phyloP scores from a whole-genome alignment of 2,329 filamentous ascomycete genomes.

The Decorospora gaudefroyi region DNA sequence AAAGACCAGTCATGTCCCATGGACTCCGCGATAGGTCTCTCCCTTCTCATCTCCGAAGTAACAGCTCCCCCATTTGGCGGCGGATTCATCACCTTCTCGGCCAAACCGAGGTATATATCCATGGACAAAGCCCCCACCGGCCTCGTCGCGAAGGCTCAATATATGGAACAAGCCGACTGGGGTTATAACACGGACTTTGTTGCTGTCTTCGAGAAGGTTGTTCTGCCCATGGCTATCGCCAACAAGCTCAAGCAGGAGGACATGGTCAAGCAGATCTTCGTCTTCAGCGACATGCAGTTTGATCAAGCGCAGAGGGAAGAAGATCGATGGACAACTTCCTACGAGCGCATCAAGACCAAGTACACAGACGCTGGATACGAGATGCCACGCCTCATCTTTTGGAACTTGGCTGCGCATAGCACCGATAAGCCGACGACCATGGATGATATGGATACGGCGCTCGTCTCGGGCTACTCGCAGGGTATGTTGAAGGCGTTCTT shows the following conservation, averaged over 20 bases:
- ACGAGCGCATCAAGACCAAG: constrained; percentile 54
- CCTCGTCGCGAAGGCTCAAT: constrained; percentile 51
- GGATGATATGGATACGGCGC: constrained; percentile 52
- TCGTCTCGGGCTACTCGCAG: constrained; percentile 63
- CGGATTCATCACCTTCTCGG: constrained; percentile 61
- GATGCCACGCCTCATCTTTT: constrained; percentile 64
- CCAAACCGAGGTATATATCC: constrained; percentile 48
- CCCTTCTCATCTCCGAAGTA: constrained; percentile 60
- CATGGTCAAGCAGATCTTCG: constrained; percentile 65
- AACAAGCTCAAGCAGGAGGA: constrained; percentile 59
- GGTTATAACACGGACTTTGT: constrained; percentile 58
- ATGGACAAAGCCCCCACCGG: constrained; percentile 41
- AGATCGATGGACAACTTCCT: constrained; percentile 53
- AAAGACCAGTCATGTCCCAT: constrained; percentile 56
- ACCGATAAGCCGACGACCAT: constrained; percentile 57
- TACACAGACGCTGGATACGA: constrained; percentile 60
- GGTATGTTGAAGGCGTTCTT: constrained; percentile 63
- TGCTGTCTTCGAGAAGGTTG: constrained; percentile 59
- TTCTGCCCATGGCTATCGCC: constrained; percentile 59
- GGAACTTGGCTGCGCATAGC: constrained; percentile 59
- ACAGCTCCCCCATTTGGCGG: constrained; percentile 59
- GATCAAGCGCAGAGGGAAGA: constrained; percentile 42
- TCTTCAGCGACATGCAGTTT: constrained; percentile 67
- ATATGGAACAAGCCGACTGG: constrained; percentile 47
- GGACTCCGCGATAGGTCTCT: constrained; percentile 61